Evolutionary conservation across 148 eudicot species (phyloP).

Genomic region (Amaranthus cruentus): DNA sequence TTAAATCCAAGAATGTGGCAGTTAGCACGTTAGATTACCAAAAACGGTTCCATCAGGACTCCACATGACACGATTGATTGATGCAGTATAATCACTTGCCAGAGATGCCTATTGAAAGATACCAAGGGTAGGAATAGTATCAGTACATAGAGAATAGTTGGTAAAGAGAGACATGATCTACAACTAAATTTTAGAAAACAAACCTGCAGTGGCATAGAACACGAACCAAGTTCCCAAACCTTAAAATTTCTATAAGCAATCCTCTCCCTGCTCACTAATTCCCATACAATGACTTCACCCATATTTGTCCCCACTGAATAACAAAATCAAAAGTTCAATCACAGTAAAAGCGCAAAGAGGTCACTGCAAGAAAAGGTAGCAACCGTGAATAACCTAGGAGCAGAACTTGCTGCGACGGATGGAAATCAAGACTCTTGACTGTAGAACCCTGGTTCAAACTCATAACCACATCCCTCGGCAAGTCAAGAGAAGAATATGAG

Average conservation of each 20-base stretch:
- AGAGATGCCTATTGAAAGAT: constrained; percentile 44
- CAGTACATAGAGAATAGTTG: background rate
- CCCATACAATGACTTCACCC: constrained; percentile 90
- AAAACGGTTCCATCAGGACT: constrained; percentile 70
- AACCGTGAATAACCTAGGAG: constrained; percentile 64
- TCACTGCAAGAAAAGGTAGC: background rate
- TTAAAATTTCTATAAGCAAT: constrained; percentile 66
- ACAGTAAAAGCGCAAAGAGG: background rate
- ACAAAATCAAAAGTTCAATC: constrained; percentile 13
- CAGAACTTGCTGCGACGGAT: constrained; percentile 67
- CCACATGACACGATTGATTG: constrained; percentile 76
- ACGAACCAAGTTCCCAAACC: constrained; percentile 66
- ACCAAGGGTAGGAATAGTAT: constrained; percentile 7
- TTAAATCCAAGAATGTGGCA: constrained; percentile 2
- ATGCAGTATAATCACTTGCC: constrained; percentile 53
- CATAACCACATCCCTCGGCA: constrained; percentile 69
- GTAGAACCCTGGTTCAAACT: constrained; percentile 77
- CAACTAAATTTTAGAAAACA: constrained; percentile 8
- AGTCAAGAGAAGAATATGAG: constrained; percentile 70
- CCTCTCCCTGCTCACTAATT: constrained; percentile 65
- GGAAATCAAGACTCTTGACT: constrained; percentile 92
- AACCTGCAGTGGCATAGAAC: constrained; percentile 74
- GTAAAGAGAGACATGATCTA: constrained; percentile 1
- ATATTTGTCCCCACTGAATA: constrained; percentile 70
- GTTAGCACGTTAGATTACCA: constrained; percentile 36